phyloP scores from a whole-genome alignment of 139 green algal species.

The Chlamydomonas sp. region DNA sequence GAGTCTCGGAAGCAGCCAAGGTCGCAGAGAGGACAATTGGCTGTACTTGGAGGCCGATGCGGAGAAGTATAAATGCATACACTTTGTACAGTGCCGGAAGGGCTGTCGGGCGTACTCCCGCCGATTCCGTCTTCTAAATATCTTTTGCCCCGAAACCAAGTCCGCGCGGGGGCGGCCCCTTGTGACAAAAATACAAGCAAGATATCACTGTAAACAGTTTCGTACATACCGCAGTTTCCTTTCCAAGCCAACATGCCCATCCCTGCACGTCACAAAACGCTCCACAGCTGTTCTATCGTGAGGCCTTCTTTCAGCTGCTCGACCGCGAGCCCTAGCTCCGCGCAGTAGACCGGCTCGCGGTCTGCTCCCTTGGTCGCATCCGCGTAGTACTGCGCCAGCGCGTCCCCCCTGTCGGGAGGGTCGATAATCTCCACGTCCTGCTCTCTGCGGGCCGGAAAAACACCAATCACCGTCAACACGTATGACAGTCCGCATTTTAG shows the following conservation, averaged over 20 bases:
- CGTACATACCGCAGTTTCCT: too few relatives aligned
- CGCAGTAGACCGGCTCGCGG: constrained; percentile 62
- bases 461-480: background rate
- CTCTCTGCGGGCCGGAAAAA: constrained; percentile 35
- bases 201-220: too few relatives aligned
- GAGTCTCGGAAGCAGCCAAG: too few relatives aligned
- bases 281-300: constrained; percentile 75
- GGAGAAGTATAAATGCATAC: too few relatives aligned
- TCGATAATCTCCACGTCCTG: constrained; percentile 74
- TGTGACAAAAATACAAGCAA: too few relatives aligned
- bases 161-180: too few relatives aligned
- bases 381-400: constrained; percentile 72
- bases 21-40: too few relatives aligned
- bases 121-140: too few relatives aligned
- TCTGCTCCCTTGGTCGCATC: constrained; percentile 54
- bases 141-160: too few relatives aligned
- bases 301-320: constrained; percentile 67
- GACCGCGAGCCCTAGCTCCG: constrained; percentile 73
- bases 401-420: constrained; percentile 47
- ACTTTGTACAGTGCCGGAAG: too few relatives aligned
- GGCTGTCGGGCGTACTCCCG: too few relatives aligned
- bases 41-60: too few relatives aligned
- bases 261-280: constrained; percentile 57
- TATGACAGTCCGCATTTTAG: background rate
- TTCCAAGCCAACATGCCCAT: background rate